Percentiles rank a stretch among this genome's conserved stretches.
These are phyloP conservation scores for Zoysia japonica DNA, from an alignment of 176 grass and related monocot genomes.

Conservation along the genomic window DNA sequence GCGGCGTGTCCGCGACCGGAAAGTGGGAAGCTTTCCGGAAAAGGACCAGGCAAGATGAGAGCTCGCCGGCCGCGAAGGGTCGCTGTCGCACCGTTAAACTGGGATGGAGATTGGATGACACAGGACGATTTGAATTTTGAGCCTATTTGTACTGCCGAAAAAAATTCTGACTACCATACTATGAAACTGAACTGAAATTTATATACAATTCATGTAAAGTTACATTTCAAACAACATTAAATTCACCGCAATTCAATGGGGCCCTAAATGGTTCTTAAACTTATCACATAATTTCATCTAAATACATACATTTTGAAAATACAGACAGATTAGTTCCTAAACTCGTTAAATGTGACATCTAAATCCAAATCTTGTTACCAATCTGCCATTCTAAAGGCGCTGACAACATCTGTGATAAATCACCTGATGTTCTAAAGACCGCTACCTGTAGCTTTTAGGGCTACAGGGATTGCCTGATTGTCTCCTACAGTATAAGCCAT, in stretches of 20 bases:
- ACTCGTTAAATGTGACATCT: background rate
- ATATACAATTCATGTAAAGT: too few relatives aligned
- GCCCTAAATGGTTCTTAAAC: too few relatives aligned
- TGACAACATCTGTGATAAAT: background rate
- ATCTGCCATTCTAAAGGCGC: too few relatives aligned
- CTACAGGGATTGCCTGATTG: too few relatives aligned
- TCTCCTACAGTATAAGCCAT: background rate
- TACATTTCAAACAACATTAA: too few relatives aligned
- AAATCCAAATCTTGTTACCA: background rate
- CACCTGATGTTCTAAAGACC: too few relatives aligned
- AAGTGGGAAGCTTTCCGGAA: conserved; percentile 15
- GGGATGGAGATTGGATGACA: background rate
- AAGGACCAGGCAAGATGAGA: background rate
- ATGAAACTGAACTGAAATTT: too few relatives aligned
- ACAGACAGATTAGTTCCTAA: background rate
- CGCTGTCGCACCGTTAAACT: conserved; percentile 2
- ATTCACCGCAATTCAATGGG: too few relatives aligned
- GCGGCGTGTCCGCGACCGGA: background rate
- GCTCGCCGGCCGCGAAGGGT: background rate
- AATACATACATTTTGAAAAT: background rate
- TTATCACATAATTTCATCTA: background rate
- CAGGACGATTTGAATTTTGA: background rate
- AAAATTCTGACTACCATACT: too few relatives aligned
- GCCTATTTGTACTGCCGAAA: background rate
- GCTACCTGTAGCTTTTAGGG: too few relatives aligned